These are phyloP conservation scores for Beauveria scarabaeidicola DNA, from an alignment of 2,329 filamentous ascomycete species.

Conservation along the genomic window DNA sequence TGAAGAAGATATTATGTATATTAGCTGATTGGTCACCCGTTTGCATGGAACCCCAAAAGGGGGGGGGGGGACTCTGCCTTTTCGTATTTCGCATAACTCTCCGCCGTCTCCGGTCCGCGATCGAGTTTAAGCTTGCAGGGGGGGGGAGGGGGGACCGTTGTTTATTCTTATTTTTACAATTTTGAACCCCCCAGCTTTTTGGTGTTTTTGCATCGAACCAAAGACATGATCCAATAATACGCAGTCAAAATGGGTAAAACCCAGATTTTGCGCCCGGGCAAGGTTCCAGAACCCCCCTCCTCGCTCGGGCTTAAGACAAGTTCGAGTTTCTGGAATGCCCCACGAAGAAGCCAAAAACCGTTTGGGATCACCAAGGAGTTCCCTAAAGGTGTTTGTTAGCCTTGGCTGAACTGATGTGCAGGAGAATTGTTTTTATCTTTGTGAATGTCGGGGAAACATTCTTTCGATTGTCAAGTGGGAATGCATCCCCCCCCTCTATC, in stretches of 20 bases:
- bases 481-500: not conserved
- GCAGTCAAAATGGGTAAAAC: too few relatives aligned
- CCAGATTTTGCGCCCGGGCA: too few relatives aligned
- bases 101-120: not conserved
- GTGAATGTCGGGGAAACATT: not conserved
- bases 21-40: not conserved
- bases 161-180: not conserved
- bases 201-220: too few relatives aligned
- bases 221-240: too few relatives aligned
- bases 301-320: too few relatives aligned
- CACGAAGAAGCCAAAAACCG: not conserved
- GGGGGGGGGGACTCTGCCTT: not conserved
- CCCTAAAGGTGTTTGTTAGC: not conserved
- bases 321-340: not conserved
- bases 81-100: conserved; percentile 3
- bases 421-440: not conserved
- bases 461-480: not conserved
- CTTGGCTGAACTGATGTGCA: not conserved
- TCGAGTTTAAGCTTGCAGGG: not conserved
- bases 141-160: not conserved
- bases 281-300: too few relatives aligned
- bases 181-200: not conserved
- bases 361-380: not conserved
- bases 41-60: too few relatives aligned
- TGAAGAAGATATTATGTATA: not conserved